phyloP scores from a whole-genome alignment of 2,329 filamentous ascomycete genomes.

The Cadophora malorum region DNA sequence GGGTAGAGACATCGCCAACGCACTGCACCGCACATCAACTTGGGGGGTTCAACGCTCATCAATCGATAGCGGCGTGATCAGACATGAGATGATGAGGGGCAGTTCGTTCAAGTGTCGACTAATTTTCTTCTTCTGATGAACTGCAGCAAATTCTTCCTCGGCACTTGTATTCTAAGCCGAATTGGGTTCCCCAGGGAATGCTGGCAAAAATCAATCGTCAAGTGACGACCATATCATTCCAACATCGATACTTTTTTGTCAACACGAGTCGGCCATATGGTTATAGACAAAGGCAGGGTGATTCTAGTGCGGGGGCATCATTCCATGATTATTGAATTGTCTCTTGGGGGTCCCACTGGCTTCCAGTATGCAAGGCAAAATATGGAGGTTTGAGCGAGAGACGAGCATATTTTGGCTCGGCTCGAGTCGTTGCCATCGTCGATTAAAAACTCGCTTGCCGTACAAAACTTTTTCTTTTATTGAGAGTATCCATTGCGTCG shows the following conservation, averaged over 20 bases:
- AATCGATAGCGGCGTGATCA: slow-evolving; percentile 21
- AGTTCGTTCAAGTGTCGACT: background rate
- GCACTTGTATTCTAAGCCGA: background rate
- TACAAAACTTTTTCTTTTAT: background rate
- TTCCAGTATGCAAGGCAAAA: background rate
- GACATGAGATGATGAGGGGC: slow-evolving; percentile 17
- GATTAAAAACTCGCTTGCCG: background rate
- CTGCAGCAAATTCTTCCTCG: background rate
- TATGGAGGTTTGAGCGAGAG: background rate
- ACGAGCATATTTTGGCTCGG: background rate
- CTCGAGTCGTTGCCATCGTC: background rate
- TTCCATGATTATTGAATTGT: background rate
- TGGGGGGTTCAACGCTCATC: background rate
- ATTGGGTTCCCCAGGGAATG: background rate
- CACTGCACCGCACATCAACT: background rate
- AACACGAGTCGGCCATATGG: too few species aligned
- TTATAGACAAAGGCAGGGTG: background rate
- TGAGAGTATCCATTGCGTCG: background rate
- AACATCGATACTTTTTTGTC: background rate
- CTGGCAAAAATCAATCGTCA: background rate
- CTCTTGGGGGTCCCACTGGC: background rate
- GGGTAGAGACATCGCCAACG: slow-evolving; percentile 7
- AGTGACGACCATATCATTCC: slow-evolving; percentile 4
- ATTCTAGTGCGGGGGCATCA: background rate
- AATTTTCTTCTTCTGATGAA: background rate